These are phyloP conservation scores for Cytospora schulzeri DNA, from an alignment of 2,329 filamentous ascomycete genomes.

Conservation along the genomic window DNA sequence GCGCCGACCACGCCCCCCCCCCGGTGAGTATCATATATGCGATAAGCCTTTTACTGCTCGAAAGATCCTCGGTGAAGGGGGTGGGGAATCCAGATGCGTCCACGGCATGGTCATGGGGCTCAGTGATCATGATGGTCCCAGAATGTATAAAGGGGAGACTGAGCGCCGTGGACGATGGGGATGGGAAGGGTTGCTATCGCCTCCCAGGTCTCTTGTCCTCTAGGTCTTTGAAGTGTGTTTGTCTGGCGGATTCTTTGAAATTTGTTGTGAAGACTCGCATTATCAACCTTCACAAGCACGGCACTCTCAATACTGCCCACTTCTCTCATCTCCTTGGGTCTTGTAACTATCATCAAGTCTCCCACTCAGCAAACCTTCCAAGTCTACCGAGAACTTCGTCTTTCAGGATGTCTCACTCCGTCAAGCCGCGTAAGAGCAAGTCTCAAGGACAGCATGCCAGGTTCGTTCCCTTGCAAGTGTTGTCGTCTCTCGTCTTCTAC, in stretches of 20 bases:
- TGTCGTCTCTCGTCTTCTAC: background rate
- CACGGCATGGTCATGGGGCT: constrained; percentile 8
- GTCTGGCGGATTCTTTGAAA: constrained; percentile 2
- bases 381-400: background rate
- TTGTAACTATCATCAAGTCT: background rate
- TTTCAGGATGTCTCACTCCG: constrained; percentile 21
- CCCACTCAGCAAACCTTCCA: background rate
- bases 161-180: background rate
- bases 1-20: constrained; percentile 3
- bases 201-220: background rate
- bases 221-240: constrained; percentile 13
- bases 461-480: background rate
- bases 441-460: constrained; percentile 15
- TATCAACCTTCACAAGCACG: constrained; percentile 1
- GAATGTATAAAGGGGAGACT: constrained; percentile 4
- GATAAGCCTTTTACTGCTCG: constrained; percentile 23
- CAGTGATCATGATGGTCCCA: constrained; percentile 7
- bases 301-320: background rate
- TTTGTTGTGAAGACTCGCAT: background rate
- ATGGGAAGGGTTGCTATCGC: background rate
- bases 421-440: constrained; percentile 14
- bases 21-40: constrained; percentile 20
- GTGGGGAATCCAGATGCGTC: constrained; percentile 13
- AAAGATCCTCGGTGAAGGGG: constrained; percentile 3
- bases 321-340: background rate